Evolutionary conservation across 306 rosid species (phyloP), one percentile per base, ranked within the genome.

Genomic region (Rosa multiflora): DNA sequence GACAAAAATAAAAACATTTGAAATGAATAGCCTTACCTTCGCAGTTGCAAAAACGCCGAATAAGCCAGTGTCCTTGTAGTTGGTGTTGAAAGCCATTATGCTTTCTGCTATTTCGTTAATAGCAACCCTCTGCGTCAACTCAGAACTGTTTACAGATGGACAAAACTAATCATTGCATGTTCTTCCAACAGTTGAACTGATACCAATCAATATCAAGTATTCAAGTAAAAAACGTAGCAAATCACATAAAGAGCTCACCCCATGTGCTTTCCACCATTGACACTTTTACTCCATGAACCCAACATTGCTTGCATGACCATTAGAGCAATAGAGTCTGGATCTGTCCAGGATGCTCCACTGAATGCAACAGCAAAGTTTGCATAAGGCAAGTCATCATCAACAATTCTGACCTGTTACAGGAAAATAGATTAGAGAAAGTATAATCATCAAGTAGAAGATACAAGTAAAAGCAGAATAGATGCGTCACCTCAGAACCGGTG

Each of bases 281-380:
- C 91, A 56, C 81, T 81, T 82, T 96, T 96, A 80, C 89, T 96
- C 98, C 98, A 96, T 52, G 99, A 93, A 32, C 98, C 99, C 86
- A 96, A 70, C 98, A 96, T 89, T 39, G 98, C 96, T 58, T 96
- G 99, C 97, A 96, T 96, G 82, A 96, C 99, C 99, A 93, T 96
- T 74, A 96, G 83, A 49, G 98, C 76, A 83, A 93, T 85, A 53
- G 98, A 96, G 81, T 96, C 98, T 46, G 99, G 99, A 83, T 96
- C 99, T 56, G 93, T 93, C 99, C 99, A 93, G 35, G 97, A 86
- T 67, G 99, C 98, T 62, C 99, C 99, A 70, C 82, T 90, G 76
- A 93, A 96, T 84, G 99, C 99, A 78, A 96, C 88, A 3, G 96
- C 96, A 73, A 95, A 93, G 89, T 95, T 97, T 29, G 98, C 98